phyloP scores from a whole-genome alignment of 441 rosid genomes.

The Pelargonium myrrhifolium region DNA sequence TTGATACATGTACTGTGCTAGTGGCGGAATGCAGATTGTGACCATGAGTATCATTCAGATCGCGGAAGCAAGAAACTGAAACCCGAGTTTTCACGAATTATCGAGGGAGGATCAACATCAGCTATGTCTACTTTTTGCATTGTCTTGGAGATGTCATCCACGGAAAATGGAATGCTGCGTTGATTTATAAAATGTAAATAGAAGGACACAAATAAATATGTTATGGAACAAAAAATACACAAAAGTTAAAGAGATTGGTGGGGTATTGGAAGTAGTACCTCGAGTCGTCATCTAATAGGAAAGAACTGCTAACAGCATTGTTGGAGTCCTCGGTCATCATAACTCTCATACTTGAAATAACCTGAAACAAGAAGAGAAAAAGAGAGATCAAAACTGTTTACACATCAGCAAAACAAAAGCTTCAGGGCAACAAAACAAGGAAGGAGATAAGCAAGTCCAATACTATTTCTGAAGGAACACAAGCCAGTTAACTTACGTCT shows the following conservation, averaged over 20 bases:
- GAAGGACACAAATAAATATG: background rate
- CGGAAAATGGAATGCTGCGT: conserved; percentile 95
- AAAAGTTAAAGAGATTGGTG: background rate
- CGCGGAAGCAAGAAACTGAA: conserved; percentile 87
- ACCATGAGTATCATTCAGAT: conserved; percentile 27
- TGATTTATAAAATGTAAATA: conserved; percentile 2
- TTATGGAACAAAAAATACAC: background rate
- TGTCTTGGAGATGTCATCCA: conserved; percentile 89
- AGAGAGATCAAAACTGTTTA: background rate
- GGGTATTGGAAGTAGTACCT: conserved; percentile 40
- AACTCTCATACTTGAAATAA: conserved; percentile 87
- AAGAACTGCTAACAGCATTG: conserved; percentile 91
- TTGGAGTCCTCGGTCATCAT: conserved; percentile 98
- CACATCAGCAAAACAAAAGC: background rate
- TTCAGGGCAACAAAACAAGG: conserved; percentile 41
- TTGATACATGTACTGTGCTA: conserved; percentile 4
- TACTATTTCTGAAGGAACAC: conserved; percentile 91
- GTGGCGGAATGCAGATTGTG: conserved; percentile 10
- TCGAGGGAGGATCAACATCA: conserved; percentile 84
- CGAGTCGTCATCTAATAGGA: conserved; percentile 92
- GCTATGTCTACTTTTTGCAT: conserved; percentile 82
- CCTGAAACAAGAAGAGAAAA: conserved; percentile 31
- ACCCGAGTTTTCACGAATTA: conserved; percentile 82
- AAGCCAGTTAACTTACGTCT: conserved; percentile 43
- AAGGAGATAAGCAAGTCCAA: conserved; percentile 59